Conservation (phyloP, 1,284 basidiomycete species). For the Cryptococcus sp. region DNA sequence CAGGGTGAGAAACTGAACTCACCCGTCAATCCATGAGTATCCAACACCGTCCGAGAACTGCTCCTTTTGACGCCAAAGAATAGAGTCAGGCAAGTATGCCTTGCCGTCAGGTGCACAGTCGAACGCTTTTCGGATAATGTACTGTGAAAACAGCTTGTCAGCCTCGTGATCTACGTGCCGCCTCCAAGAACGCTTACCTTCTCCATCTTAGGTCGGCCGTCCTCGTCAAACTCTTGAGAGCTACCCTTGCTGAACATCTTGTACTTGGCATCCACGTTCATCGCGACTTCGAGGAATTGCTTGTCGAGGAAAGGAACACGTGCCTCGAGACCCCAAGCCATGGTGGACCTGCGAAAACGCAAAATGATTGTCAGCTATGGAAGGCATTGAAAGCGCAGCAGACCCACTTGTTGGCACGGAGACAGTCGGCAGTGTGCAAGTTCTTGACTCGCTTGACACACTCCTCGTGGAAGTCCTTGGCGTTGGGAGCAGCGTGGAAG, state of each 20-base stretch:
- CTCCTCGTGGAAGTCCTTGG: slow-evolving; percentile 91
- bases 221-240: slow-evolving; percentile 72
- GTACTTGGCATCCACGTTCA: slow-evolving; percentile 84
- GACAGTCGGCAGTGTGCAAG: slow-evolving; percentile 95
- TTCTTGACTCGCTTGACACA: slow-evolving; percentile 95
- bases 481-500: slow-evolving; percentile 96
- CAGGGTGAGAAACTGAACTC: slow-evolving; percentile 30
- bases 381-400: background rate
- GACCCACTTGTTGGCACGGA: slow-evolving; percentile 92
- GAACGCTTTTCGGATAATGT: slow-evolving; percentile 96
- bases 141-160: slow-evolving; percentile 57
- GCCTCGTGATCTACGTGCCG: background rate
- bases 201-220: slow-evolving; percentile 89
- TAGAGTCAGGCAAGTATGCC: slow-evolving; percentile 91
- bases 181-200: slow-evolving; percentile 60
- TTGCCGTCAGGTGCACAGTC: slow-evolving; percentile 78
- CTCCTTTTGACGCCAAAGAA: slow-evolving; percentile 99
- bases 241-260: slow-evolving; percentile 90
- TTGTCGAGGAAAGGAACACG: slow-evolving; percentile 99
- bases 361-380: slow-evolving; percentile 1
- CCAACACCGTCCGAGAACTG: slow-evolving; percentile 99
- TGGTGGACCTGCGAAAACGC: slow-evolving; percentile 70
- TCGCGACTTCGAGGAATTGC: slow-evolving; percentile 87
- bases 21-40: slow-evolving; percentile 99
- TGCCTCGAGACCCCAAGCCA: slow-evolving; percentile 99